These are phyloP conservation scores for Ochetophila trinervis DNA, from an alignment of 306 rosid species.

Conservation along the genomic window DNA sequence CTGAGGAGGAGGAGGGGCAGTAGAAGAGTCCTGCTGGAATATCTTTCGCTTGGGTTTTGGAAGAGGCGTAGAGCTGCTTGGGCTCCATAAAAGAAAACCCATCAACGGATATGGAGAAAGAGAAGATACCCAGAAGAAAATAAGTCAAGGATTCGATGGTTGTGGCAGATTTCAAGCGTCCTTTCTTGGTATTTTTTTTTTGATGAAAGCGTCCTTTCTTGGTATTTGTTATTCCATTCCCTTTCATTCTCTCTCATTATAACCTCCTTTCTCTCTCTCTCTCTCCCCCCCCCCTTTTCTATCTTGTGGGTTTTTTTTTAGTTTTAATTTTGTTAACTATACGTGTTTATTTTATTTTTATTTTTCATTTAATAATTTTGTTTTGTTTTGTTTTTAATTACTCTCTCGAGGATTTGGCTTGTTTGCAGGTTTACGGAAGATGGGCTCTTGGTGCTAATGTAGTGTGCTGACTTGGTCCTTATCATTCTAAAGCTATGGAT, in stretches of 20 bases:
- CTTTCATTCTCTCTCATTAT: slow-evolving; percentile 27
- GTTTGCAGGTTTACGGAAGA: slow-evolving; percentile 44
- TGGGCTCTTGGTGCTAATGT: slow-evolving; percentile 56
- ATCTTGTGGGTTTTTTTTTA: not conserved
- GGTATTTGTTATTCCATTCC: slow-evolving; percentile 55
- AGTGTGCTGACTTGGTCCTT: slow-evolving; percentile 40
- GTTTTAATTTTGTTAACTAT: slow-evolving; percentile 15
- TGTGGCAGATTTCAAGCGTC: slow-evolving; percentile 45
- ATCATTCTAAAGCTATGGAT: slow-evolving; percentile 42
- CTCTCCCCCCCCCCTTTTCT: not conserved
- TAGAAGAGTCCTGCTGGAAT: slow-evolving; percentile 37
- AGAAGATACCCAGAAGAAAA: slow-evolving; percentile 15
- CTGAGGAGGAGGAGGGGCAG: too few species aligned
- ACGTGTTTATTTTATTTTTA: slow-evolving; percentile 4
- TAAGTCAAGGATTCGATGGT: slow-evolving; percentile 46
- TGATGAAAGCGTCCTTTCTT: slow-evolving; percentile 39
- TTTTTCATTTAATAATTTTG: not conserved
- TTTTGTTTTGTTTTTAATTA: not conserved
- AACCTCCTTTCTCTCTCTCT: not conserved
- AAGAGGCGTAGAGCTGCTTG: not conserved
- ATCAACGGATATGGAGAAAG: slow-evolving; percentile 10
- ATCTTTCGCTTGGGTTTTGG: slow-evolving; percentile 21
- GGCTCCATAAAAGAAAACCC: slow-evolving; percentile 13
- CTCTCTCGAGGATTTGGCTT: slow-evolving; percentile 20
- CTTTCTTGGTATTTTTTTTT: slow-evolving; percentile 55